These are phyloP conservation scores for Medicago truncatula DNA, from an alignment of 306 rosid genomes.

Conservation along the genomic window DNA sequence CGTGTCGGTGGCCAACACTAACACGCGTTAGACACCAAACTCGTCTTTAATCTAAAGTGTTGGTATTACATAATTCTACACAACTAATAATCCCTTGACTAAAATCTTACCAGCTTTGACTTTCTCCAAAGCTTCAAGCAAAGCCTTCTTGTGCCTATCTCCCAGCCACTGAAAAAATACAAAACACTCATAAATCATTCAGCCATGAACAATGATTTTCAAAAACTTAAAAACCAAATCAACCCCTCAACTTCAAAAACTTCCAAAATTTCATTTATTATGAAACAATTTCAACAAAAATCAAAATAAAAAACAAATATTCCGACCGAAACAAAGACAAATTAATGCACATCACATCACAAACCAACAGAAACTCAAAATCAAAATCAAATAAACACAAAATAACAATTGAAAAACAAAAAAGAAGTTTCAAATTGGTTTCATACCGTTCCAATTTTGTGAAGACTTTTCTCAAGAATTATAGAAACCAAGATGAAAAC, in stretches of 20 bases:
- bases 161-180: conserved; percentile 46
- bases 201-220: neutral
- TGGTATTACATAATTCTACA: neutral
- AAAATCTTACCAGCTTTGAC: conserved; percentile 78
- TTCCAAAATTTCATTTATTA: neutral
- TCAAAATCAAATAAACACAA: neutral
- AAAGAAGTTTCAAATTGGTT: conserved; percentile 24
- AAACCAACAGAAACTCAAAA: neutral
- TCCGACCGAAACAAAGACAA: neutral
- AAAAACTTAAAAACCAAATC: neutral
- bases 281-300: conserved; percentile 1
- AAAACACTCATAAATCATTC: neutral
- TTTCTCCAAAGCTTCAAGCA: conserved; percentile 89
- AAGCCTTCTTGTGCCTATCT: conserved; percentile 59
- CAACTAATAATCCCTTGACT: conserved; percentile 12
- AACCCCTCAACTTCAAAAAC: neutral
- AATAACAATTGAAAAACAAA: neutral
- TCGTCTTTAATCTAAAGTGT: neutral
- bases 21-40: neutral
- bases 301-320: neutral
- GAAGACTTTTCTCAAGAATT: conserved; percentile 70
- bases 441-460: conserved; percentile 75
- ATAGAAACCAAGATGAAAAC: conserved; percentile 76
- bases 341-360: neutral
- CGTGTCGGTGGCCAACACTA: too few relatives aligned